Evolutionary conservation across 768 basidiomycete species (phyloP), one percentile per base, ranked within the genome.

Genomic region (Nidularia sp.): DNA sequence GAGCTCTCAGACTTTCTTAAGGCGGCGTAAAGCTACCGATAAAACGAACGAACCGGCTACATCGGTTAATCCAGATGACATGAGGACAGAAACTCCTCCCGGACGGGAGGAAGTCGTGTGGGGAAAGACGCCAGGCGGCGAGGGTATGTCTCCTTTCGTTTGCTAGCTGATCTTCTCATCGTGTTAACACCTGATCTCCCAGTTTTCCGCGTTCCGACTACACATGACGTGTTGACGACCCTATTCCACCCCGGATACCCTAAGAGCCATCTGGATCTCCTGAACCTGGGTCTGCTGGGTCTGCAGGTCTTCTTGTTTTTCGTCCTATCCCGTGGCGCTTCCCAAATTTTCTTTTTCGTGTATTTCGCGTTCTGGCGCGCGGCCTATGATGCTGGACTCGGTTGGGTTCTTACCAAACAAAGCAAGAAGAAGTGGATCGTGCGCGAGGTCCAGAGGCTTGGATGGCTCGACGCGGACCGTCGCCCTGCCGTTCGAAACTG

Each of bases 361-460:
- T 96, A 95, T 68, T 98, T 99, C 63, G 84, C 84, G 7, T 91
- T 98, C 67, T 99, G 95, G 93, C 76, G 97, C 2, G 78, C 81
- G 3, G 86, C 90, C 7, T 99, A 99, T 64, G 91, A 99, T 66
- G 86, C 81, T 33, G 96, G 96, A 0, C 80, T 99, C 45, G 97
- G 94, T 0, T 97, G 89, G 86, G 81, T 98, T 8, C 75, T 99
- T 52, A 92, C 92, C 7, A 89, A 90, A 66, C 97, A 99, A 70
- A 96, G 93, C 76, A 95, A 96, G 74, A 86, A 84, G 70, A 88
- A 83, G 61, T 98, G 93, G 90, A 91, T 99, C 59, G 93, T 97
- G 44, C 76, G 83, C 32, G 82, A 87, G 59, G 77, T 98, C 1
- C 81, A 88, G 52, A 73, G 78, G 3, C 70, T 84, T 22, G 96